Evolutionary conservation across 768 basidiomycete genomes (phyloP).

Genomic region (Cyclocybe aegerita): DNA sequence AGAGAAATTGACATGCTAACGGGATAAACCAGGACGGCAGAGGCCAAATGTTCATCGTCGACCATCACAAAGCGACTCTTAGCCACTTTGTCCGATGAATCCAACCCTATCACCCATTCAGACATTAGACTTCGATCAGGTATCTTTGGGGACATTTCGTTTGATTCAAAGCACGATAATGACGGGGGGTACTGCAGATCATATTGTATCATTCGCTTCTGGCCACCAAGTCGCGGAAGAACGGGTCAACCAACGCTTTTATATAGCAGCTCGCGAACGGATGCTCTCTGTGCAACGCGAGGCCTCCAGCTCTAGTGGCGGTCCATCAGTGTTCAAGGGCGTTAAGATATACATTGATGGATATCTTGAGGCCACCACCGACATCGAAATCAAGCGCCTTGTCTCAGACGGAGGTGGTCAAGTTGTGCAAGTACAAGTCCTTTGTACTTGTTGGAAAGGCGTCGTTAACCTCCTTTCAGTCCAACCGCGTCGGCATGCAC

Average conservation of each 20-base stretch:
- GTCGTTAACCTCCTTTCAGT: constrained; percentile 31
- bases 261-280: constrained; percentile 40
- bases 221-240: constrained; percentile 69
- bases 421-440: constrained; percentile 46
- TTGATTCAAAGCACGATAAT: not conserved
- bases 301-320: constrained; percentile 5
- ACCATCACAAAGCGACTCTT: constrained; percentile 60
- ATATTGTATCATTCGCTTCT: constrained; percentile 59
- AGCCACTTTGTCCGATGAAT: constrained; percentile 55
- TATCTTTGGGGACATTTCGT: constrained; percentile 17
- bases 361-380: constrained; percentile 68
- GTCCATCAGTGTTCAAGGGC: constrained; percentile 31
- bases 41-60: constrained; percentile 1
- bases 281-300: constrained; percentile 40
- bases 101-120: constrained; percentile 81
- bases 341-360: constrained; percentile 71
- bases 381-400: constrained; percentile 75
- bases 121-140: constrained; percentile 63
- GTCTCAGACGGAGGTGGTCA: constrained; percentile 67
- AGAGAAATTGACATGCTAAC: too few relatives aligned
- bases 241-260: constrained; percentile 31
- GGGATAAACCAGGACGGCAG: not conserved
- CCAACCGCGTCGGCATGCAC: constrained; percentile 61
- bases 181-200: constrained; percentile 36
- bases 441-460: not conserved